Percentiles rank a stretch among this genome's conserved stretches.
Evolutionary conservation across 371 early-diverging fungal species (phyloP).

Genomic region (Sanchytrium tribonematis): DNA sequence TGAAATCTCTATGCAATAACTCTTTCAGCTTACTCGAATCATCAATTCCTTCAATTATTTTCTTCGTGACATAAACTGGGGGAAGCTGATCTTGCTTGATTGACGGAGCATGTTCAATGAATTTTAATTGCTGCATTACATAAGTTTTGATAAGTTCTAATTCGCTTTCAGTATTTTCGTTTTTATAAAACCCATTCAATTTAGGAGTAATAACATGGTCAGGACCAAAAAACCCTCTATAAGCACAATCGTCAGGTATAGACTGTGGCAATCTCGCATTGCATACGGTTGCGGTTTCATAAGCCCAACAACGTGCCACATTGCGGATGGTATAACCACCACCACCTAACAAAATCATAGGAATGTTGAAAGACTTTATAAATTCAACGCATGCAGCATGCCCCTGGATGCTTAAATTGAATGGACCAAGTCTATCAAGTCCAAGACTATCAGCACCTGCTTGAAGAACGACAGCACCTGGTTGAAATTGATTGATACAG

Average conservation of each 20-base stretch:
- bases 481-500: slow-evolving; percentile 78
- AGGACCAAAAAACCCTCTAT: slow-evolving; percentile 62
- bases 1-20: no score
- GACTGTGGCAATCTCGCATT: slow-evolving; percentile 32
- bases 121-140: no score
- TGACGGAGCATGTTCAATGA: no score
- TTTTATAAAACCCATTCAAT: no score
- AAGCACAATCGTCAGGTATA: slow-evolving; percentile 62
- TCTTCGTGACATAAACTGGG: no score
- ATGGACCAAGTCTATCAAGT: slow-evolving; percentile 94
- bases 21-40: no score
- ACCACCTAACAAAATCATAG: slow-evolving; percentile 63
- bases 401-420: slow-evolving; percentile 74
- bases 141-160: no score
- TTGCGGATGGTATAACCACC: slow-evolving; percentile 86
- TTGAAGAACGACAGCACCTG: slow-evolving; percentile 91
- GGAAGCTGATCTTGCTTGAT: no score
- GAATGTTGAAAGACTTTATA: slow-evolving; percentile 48
- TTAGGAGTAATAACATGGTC: no score
- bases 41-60: no score
- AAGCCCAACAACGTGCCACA: slow-evolving; percentile 80
- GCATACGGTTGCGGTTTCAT: slow-evolving; percentile 82
- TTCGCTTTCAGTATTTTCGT: no score
- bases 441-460: slow-evolving; percentile 98
- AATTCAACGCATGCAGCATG: slow-evolving; percentile 72